Conservation (phyloP, 2,329 filamentous ascomycete genomes). For the Ophiostoma perfectum region DNA sequence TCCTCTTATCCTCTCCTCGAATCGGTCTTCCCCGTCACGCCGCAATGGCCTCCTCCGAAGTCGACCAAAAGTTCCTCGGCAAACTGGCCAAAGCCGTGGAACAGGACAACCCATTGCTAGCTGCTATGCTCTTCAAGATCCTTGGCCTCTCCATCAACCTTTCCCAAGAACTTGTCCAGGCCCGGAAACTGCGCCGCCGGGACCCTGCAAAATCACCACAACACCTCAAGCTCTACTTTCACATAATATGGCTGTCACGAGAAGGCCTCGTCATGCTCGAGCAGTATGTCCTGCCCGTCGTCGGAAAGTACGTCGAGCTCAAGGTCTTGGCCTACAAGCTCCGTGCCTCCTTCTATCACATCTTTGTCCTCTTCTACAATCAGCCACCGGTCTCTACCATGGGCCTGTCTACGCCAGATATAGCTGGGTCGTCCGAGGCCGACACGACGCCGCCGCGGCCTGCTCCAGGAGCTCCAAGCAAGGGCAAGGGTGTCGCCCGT, state of each 20-base stretch:
- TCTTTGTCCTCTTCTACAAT: constrained; percentile 95
- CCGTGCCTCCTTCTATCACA: constrained; percentile 89
- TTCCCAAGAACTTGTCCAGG: constrained; percentile 73
- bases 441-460: constrained; percentile 34
- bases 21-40: no score
- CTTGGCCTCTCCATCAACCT: constrained; percentile 86
- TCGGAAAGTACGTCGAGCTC: constrained; percentile 70
- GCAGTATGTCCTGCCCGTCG: constrained; percentile 79
- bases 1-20: background rate
- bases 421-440: constrained; percentile 33
- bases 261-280: constrained; percentile 88
- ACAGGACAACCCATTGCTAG: constrained; percentile 70
- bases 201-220: constrained; percentile 70
- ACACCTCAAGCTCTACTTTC: constrained; percentile 73
- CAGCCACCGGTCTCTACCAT: constrained; percentile 67
- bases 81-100: constrained; percentile 77
- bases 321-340: constrained; percentile 89
- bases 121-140: constrained; percentile 80
- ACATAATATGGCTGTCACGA: constrained; percentile 91
- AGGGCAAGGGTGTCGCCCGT: constrained; percentile 46
- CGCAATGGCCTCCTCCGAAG: constrained; percentile 88
- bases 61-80: constrained; percentile 95
- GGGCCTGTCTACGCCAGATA: constrained; percentile 47
- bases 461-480: constrained; percentile 32
- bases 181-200: constrained; percentile 75